Percentiles rank a stretch among this genome's conserved stretches.
Evolutionary conservation across 805 yeast species (phyloP).

Genomic region (Zygosaccharomyces rouxii): DNA sequence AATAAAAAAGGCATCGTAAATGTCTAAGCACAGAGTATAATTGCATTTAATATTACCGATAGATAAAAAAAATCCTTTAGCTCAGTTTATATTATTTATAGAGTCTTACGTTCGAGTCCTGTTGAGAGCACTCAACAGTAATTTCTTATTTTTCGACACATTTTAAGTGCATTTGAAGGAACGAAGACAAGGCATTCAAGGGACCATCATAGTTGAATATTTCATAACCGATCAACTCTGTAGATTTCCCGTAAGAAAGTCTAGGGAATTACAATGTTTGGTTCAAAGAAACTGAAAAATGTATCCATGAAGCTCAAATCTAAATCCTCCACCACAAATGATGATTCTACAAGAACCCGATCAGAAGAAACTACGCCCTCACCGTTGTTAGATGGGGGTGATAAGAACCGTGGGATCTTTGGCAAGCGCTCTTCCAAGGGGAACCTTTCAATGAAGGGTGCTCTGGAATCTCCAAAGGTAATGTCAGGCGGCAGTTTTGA

Average conservation of each 20-base stretch:
- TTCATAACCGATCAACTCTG: background rate
- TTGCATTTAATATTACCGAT: conserved; percentile 4
- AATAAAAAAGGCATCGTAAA: background rate
- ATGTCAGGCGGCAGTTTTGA: background rate
- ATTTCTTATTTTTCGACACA: background rate
- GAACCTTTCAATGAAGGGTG: conserved; percentile 7
- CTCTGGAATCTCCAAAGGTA: conserved; percentile 3
- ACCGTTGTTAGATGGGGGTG: background rate
- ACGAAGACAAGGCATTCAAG: background rate
- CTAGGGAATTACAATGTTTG: conserved; percentile 28
- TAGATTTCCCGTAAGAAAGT: background rate
- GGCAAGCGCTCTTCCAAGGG: background rate
- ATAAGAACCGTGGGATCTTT: background rate
- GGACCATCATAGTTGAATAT: background rate
- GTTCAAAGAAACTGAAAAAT: conserved; percentile 32
- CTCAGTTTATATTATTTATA: background rate
- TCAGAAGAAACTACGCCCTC: background rate
- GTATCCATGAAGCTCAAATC: conserved; percentile 34
- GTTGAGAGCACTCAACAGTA: background rate
- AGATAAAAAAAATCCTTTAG: background rate
- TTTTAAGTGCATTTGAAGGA: background rate
- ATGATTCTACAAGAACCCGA: background rate
- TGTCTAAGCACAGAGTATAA: background rate
- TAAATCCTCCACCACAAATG: conserved; percentile 6
- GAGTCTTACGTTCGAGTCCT: background rate